These are phyloP conservation scores for Haplosporangium sp. DNA, from an alignment of 371 early-diverging fungal species.

Conservation along the genomic window DNA sequence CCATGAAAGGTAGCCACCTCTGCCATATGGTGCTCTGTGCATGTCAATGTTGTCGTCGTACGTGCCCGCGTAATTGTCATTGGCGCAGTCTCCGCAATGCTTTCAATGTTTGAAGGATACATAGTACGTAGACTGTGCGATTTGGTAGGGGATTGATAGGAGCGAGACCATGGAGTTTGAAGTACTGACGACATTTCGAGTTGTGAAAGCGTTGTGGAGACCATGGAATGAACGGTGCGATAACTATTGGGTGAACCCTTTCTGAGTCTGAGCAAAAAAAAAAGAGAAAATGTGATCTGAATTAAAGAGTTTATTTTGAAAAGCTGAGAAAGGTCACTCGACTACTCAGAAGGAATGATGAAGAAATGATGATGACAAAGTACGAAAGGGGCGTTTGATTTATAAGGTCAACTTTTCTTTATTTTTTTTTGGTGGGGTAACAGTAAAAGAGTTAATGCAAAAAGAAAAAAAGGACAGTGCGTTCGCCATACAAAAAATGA, in stretches of 20 bases:
- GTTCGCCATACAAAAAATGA: background rate
- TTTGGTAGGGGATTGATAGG: constrained; percentile 1
- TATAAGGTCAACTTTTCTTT: background rate
- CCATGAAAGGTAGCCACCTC: no score
- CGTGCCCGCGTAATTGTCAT: constrained; percentile 14
- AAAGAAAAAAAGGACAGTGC: background rate
- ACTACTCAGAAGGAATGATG: no score
- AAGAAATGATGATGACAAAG: no score
- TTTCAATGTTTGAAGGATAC: background rate
- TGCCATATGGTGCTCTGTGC: background rate
- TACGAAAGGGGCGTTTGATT: no score
- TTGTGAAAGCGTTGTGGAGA: no score
- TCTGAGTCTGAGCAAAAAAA: no score
- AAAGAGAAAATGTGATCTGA: no score
- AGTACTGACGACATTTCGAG: no score
- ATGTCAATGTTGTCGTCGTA: constrained; percentile 7
- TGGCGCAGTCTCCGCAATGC: constrained; percentile 12
- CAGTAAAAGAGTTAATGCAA: constrained; percentile 3
- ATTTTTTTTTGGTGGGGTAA: background rate
- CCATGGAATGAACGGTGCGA: no score
- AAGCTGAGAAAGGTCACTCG: no score
- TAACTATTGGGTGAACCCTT: no score
- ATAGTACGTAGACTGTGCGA: constrained; percentile 22
- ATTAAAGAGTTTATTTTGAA: no score
- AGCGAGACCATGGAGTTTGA: background rate